Percentiles rank a stretch among this genome's conserved stretches.
Evolutionary conservation across 164 flowering plant species (phyloP).

Genomic region (Platanus orientalis): DNA sequence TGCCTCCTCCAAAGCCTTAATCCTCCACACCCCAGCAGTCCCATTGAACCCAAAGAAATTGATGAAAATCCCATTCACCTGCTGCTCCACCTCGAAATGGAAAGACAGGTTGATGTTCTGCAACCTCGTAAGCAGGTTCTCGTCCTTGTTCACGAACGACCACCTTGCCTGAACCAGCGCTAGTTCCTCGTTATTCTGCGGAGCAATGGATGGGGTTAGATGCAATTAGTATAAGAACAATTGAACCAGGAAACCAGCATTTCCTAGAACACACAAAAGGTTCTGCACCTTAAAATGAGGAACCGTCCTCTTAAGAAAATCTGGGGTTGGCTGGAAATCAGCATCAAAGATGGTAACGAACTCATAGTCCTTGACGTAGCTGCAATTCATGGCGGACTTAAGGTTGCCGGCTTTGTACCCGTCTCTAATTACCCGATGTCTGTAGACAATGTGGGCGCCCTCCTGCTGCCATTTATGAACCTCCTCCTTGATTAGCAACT

Average conservation of each 20-base stretch:
- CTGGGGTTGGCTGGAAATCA: slow-evolving; percentile 90
- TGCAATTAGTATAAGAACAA: neutral
- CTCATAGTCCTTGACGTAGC: slow-evolving; percentile 89
- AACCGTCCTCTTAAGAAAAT: slow-evolving; percentile 70
- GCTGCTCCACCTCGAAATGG: slow-evolving; percentile 99
- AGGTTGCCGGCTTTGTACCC: slow-evolving; percentile 99
- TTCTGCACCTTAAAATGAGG: slow-evolving; percentile 81
- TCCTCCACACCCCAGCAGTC: slow-evolving; percentile 98
- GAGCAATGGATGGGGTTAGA: no score
- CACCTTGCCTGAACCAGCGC: slow-evolving; percentile 98
- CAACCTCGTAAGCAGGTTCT: slow-evolving; percentile 82
- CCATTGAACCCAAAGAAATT: slow-evolving; percentile 98
- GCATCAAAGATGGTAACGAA: slow-evolving; percentile 95
- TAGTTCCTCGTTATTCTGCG: slow-evolving; percentile 80
- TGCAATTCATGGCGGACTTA: slow-evolving; percentile 93
- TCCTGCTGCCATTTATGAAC: slow-evolving; percentile 84
- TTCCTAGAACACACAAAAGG: neutral
- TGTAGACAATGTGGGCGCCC: slow-evolving; percentile 73
- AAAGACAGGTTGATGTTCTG: slow-evolving; percentile 82
- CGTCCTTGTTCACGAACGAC: slow-evolving; percentile 98
- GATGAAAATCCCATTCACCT: slow-evolving; percentile 87
- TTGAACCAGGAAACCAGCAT: neutral
- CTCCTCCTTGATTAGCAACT: slow-evolving; percentile 76
- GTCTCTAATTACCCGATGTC: slow-evolving; percentile 79
- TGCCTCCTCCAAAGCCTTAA: slow-evolving; percentile 86